phyloP scores from a whole-genome alignment of 1,284 basidiomycete species.

The Puccinia polysora region DNA sequence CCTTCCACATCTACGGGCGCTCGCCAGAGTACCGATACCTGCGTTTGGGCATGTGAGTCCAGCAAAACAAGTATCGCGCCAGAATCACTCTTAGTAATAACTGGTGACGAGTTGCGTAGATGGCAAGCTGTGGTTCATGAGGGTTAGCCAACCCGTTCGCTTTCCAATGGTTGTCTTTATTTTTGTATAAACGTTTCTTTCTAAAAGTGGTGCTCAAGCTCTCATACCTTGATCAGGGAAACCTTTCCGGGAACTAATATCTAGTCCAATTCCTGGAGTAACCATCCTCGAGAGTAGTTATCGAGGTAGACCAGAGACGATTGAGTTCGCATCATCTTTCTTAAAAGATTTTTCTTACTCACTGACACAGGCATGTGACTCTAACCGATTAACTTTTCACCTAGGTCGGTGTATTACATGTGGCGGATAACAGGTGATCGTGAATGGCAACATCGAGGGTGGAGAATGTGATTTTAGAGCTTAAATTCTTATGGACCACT shows the following conservation, averaged over 20 bases:
- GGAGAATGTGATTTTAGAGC: constrained; percentile 57
- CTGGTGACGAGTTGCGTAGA: neutral
- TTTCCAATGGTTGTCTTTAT: neutral
- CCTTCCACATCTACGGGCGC: constrained; percentile 48
- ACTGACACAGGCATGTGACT: too few relatives aligned
- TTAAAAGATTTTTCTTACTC: neutral
- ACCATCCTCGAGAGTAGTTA: constrained; percentile 49
- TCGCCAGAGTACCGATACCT: constrained; percentile 54
- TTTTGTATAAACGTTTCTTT: neutral
- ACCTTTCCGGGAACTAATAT: constrained; percentile 5
- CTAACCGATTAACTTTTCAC: neutral
- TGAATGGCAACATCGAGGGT: constrained; percentile 58
- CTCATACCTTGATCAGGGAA: neutral
- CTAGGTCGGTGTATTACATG: constrained; percentile 56
- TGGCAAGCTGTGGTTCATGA: constrained; percentile 26
- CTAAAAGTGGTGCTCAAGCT: neutral
- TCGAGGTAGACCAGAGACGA: constrained; percentile 59
- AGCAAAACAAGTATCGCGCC: constrained; percentile 51
- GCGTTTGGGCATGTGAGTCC: constrained; percentile 57
- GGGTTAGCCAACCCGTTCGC: neutral
- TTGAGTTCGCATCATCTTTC: constrained; percentile 54
- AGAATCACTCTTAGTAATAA: constrained; percentile 50
- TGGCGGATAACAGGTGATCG: constrained; percentile 59
- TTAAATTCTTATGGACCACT: neutral
- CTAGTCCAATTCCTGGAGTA: constrained; percentile 48